Evolutionary conservation across 495 filamentous ascomycete species (phyloP).

Genomic region (Bryoglossum gracile): DNA sequence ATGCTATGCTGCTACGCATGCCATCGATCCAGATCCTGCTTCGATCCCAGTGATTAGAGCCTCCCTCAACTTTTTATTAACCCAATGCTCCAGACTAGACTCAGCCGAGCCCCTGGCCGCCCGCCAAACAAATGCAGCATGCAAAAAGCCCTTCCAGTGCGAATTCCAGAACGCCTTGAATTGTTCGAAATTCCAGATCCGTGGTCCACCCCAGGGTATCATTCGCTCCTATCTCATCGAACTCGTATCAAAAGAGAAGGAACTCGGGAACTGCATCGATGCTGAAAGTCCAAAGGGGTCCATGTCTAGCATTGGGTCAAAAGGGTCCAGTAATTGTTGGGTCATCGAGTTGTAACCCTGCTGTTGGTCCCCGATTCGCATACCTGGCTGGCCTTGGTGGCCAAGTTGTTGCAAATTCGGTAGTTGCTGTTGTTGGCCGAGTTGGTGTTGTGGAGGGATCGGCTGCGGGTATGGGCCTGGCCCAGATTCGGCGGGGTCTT

Average conservation of each 20-base stretch:
- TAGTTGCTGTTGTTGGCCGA: slow-evolving; percentile 14
- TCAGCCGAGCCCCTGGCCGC: too few relatives aligned
- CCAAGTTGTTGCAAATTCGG: slow-evolving; percentile 13
- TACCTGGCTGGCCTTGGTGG: slow-evolving; percentile 14
- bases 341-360: slow-evolving; percentile 41
- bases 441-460: slow-evolving; percentile 38
- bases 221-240: slow-evolving; percentile 41
- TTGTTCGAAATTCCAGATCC: slow-evolving; percentile 5
- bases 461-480: slow-evolving; percentile 59
- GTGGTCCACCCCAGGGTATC: slow-evolving; percentile 20
- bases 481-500: slow-evolving; percentile 60
- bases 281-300: slow-evolving; percentile 87
- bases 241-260: slow-evolving; percentile 72
- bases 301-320: slow-evolving; percentile 74
- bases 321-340: slow-evolving; percentile 62
- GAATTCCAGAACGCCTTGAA: too few relatives aligned
- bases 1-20: too few relatives aligned
- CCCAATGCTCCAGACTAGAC: too few relatives aligned
- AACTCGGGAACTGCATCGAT: slow-evolving; percentile 90
- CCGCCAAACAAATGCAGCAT: too few relatives aligned
- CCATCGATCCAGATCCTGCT: too few relatives aligned
- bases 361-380: slow-evolving; percentile 19
- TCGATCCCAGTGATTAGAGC: too few relatives aligned
- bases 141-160: too few relatives aligned
- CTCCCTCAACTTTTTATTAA: too few relatives aligned